These are phyloP conservation scores for Populus trichocarpa DNA, from an alignment of 441 rosid species.

Conservation along the genomic window DNA sequence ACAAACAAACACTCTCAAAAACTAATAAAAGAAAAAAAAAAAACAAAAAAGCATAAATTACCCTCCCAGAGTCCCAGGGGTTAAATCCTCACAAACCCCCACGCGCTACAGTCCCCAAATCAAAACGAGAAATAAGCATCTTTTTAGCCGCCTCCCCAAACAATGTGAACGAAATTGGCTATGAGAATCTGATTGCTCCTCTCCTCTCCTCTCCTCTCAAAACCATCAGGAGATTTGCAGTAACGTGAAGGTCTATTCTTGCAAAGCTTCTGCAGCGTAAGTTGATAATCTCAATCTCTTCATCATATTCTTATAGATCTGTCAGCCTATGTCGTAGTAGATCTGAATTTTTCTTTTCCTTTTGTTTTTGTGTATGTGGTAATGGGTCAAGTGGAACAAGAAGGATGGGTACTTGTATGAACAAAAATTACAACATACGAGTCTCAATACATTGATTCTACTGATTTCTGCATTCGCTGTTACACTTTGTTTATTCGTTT, in stretches of 20 bases:
- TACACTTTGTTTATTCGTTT: too few relatives aligned
- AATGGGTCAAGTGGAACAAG: not conserved
- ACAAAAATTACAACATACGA: too few relatives aligned
- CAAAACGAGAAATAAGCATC: not conserved
- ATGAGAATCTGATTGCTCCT: not conserved
- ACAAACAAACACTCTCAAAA: too few relatives aligned
- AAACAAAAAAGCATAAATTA: too few relatives aligned
- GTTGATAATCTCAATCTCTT: not conserved
- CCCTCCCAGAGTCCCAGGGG: not conserved
- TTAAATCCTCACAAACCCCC: not conserved
- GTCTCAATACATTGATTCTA: too few relatives aligned
- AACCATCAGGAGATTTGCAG: not conserved
- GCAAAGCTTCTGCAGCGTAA: not conserved
- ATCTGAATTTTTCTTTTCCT: not conserved
- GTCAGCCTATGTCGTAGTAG: not conserved
- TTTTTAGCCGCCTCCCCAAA: not conserved
- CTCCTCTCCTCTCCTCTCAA: not conserved
- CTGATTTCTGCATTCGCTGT: too few relatives aligned
- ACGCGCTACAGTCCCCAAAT: not conserved
- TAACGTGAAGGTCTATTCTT: not conserved
- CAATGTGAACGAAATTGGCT: not conserved
- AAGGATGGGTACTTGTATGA: too few relatives aligned
- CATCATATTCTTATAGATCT: not conserved
- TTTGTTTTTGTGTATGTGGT: not conserved
- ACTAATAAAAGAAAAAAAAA: too few relatives aligned